Evolutionary conservation across 2,329 filamentous ascomycete species (phyloP), one percentile per base, ranked within the genome.

Genomic region (Cephalotrichum gorgonifer): DNA sequence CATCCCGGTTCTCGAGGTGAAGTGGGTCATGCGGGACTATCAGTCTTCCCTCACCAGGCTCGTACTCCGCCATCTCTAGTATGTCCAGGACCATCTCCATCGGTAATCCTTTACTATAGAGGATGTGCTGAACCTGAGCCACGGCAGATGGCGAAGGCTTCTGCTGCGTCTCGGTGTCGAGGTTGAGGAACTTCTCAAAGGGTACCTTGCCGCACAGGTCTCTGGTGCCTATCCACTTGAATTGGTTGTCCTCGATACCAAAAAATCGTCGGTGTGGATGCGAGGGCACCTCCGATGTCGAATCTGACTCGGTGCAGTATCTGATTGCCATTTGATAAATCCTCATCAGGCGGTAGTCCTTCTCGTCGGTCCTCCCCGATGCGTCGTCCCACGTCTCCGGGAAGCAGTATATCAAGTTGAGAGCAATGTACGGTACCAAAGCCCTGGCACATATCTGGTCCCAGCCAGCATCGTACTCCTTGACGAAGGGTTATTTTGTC

Each of bases 181-280:
- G n/a, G 12, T 8, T 25, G 20, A 46, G 17, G 26, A 46, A 31
- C 3, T 14, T 14, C 15, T 46, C 44, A 22, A 44, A 44, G 14
- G 25, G 2, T 17, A 31, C 7, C 15, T 17, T 15, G 43, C 43
- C 26, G 26, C 6, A 33, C 30, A 22, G 15, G 49, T 25, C 22
- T 28, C 17, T 15, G 23, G 14, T 17, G n/a, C 35, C 7, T n/a
- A 14, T 14, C 8, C 12, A 26, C 20, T 23, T 26, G 28, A 20
- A 28, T 3, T 25, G n/a, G 39, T 26, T 52, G 53, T 4, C 20
- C 49, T 26, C 23, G 25, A 57, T 49, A 23, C 54, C 55, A 31
- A 54, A 56, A 50, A 58, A 58, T 20, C 49, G 47, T 11, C 50
- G 50, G 33, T 57, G 56, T 8, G 54, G 50, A 45, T 53, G 30